Evolutionary conservation across 495 filamentous ascomycete species (phyloP).

Genomic region (Tirmania nivea): DNA sequence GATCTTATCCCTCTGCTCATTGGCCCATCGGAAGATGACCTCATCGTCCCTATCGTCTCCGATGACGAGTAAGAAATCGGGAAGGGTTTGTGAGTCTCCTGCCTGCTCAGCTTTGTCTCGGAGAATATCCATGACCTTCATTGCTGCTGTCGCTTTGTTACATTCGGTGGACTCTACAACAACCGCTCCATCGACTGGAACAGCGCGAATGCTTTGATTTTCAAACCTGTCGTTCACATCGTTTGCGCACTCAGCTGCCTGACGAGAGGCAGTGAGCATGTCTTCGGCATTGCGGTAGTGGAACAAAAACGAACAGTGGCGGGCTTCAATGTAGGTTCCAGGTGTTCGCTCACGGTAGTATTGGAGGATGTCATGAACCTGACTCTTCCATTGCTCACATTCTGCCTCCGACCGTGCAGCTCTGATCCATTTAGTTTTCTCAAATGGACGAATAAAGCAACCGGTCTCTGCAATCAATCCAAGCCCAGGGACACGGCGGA

Average conservation of each 20-base stretch:
- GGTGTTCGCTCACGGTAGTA: slow-evolving; percentile 81
- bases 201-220: slow-evolving; percentile 58
- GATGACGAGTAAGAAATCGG: slow-evolving; percentile 66
- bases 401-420: slow-evolving; percentile 35
- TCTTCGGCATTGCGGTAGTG: slow-evolving; percentile 70
- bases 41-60: slow-evolving; percentile 86
- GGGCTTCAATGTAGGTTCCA: slow-evolving; percentile 65
- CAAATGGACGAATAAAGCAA: slow-evolving; percentile 56
- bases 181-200: slow-evolving; percentile 56
- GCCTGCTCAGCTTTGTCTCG: slow-evolving; percentile 22
- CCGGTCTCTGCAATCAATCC: slow-evolving; percentile 86
- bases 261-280: slow-evolving; percentile 41
- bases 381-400: slow-evolving; percentile 56
- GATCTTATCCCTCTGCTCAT: slow-evolving; percentile 39
- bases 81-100: slow-evolving; percentile 24
- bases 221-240: slow-evolving; percentile 86
- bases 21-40: slow-evolving; percentile 82
- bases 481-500: slow-evolving; percentile 52
- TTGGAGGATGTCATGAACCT: slow-evolving; percentile 49
- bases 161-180: slow-evolving; percentile 60
- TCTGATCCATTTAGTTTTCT: slow-evolving; percentile 45
- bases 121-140: slow-evolving; percentile 41
- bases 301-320: slow-evolving; percentile 69
- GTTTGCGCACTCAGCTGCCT: slow-evolving; percentile 67
- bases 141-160: slow-evolving; percentile 65